Evolutionary conservation across 2,329 filamentous ascomycete genomes (phyloP), one percentile per base, ranked within the genome.

Genomic region (Talaromyces verruculosus): DNA sequence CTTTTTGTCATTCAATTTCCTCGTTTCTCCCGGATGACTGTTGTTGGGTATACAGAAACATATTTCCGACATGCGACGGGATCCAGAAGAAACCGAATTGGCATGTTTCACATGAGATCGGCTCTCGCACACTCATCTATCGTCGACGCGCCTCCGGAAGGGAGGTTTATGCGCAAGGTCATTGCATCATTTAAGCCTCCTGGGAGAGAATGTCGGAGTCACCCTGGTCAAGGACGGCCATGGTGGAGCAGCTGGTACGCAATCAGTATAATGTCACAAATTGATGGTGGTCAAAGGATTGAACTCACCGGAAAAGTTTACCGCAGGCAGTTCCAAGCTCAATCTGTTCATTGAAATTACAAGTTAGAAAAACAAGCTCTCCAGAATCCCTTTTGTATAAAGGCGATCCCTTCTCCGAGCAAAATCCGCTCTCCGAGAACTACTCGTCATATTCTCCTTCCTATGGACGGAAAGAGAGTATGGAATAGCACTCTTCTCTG

Each of bases 261-360:
- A 41, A 60, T 55, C 35, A 63, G 33, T 8, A 5, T 17, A 3
- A 4, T 10, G 25, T 28, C 25, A 5, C 11, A 33, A 1, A 4
- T 10, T n/a, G 0, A 45, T n/a, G 17, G 17, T 6, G 22, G 13
- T 6, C 1, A 35, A 33, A 43, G 41, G 33, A 63, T 4, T 25
- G 33, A 39, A 66, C 65, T 59, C 45, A 66, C 76, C 93, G 89
- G 91, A 96, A 99, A 80, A 99, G 91, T 87, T 98, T 98, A 87
- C 95, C 95, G 85, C 93, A 97, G 75, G 93, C 93, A 79, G 93
- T 98, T 79, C 95, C 95, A 73, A 99, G 88, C 86, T 98, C 95
- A 80, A 98, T 97, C 93, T 98, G 82, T 81, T 78, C 45, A 58
- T 74, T 68, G 79, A 70, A 75, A 78, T 86, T 90, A 87, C 87